A percentile compares a stretch with the other conserved stretches of the same genome.
These are phyloP conservation scores for Akanthomyces muscarius DNA, from an alignment of 2,329 filamentous ascomycete species.

Conservation along the genomic window DNA sequence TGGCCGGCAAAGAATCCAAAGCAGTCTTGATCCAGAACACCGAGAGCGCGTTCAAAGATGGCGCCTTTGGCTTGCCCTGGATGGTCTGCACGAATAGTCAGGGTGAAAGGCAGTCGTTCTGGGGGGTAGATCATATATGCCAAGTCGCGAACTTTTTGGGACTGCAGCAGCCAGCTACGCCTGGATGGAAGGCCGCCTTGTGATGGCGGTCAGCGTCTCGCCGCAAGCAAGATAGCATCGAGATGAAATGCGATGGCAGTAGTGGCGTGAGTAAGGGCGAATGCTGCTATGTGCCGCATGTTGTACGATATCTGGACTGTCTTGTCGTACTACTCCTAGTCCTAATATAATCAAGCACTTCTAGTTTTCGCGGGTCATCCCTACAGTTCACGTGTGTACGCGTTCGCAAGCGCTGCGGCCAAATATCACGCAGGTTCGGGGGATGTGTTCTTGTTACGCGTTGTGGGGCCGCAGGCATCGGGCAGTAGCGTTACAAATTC, in stretches of 20 bases:
- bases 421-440: no score
- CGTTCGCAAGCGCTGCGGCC: no score
- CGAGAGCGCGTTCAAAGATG: conserved; percentile 32
- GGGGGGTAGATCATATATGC: conserved; percentile 38
- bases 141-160: conserved; percentile 33
- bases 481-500: no score
- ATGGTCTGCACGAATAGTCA: conserved; percentile 31
- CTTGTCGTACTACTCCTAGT: no score
- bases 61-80: conserved; percentile 39
- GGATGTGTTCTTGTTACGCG: no score
- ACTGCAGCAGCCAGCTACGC: conserved; percentile 25
- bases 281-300: neutral
- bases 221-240: neutral
- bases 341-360: no score
- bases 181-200: conserved; percentile 33
- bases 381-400: no score
- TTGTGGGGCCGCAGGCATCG: no score
- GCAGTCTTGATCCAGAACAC: conserved; percentile 31
- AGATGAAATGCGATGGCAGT: neutral
- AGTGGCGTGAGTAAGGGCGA: neutral
- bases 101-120: conserved; percentile 34
- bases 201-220: conserved; percentile 16
- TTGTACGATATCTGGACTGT: no score
- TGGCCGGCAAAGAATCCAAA: conserved; percentile 29
- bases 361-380: no score